A percentile compares a stretch with the other conserved stretches of the same genome.
Conservation (phyloP, 768 basidiomycete genomes). For the Pleurotus ostreatus region DNA sequence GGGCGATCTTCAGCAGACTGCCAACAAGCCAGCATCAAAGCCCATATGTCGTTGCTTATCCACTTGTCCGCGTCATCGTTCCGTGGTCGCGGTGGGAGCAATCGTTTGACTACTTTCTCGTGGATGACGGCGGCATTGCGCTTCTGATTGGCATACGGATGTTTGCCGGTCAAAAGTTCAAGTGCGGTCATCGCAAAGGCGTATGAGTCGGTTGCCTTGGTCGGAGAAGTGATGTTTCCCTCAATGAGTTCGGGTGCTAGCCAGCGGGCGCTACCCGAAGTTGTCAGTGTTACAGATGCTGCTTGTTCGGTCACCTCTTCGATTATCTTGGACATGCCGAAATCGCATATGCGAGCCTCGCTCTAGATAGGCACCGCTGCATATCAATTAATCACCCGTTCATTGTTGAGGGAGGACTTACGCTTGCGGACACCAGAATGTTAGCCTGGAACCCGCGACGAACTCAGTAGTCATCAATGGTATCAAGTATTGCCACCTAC, state of each 20-base stretch:
- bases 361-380: slow-evolving; percentile 28
- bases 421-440: slow-evolving; percentile 51
- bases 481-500: slow-evolving; percentile 29
- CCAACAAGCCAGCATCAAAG: slow-evolving; percentile 45
- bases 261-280: slow-evolving; percentile 52
- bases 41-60: slow-evolving; percentile 48
- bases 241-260: slow-evolving; percentile 56
- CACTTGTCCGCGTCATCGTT: slow-evolving; percentile 26
- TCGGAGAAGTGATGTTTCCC: slow-evolving; percentile 36
- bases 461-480: neutral
- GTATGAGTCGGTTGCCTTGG: slow-evolving; percentile 49
- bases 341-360: slow-evolving; percentile 56
- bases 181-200: slow-evolving; percentile 59
- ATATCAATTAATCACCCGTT: neutral
- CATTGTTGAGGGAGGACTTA: slow-evolving; percentile 16
- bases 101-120: slow-evolving; percentile 32
- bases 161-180: slow-evolving; percentile 50
- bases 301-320: slow-evolving; percentile 51
- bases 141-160: slow-evolving; percentile 46
- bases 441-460: slow-evolving; percentile 37
- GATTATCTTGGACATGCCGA: slow-evolving; percentile 60
- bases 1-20: slow-evolving; percentile 12
- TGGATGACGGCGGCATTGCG: slow-evolving; percentile 48
- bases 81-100: slow-evolving; percentile 40
- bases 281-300: slow-evolving; percentile 42